Base-by-base conservation (phyloP, 768 basidiomycete species). In the Boletus pseudo-olivaceus region DNA sequence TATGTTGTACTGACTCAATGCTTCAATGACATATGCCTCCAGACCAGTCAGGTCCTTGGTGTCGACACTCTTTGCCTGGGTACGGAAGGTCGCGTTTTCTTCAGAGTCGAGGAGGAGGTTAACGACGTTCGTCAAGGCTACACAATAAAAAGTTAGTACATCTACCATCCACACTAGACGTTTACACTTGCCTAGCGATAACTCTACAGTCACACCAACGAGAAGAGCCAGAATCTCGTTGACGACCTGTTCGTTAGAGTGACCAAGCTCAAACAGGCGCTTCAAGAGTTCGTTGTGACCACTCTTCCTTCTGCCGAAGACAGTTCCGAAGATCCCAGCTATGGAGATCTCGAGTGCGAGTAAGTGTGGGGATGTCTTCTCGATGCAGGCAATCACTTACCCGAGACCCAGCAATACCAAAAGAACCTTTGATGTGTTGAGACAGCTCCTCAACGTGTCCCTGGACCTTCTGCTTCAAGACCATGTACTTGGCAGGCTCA, bases 211-310 rank as follows among this genome's bases (percentile, higher is more conserved):
- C 11, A 81, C 73, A 32, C 80, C 79, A 52, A 91, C 80, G 73
- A 91, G 75, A 29, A 92, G 70, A 19, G 88, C 88, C 38, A 93
- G 68, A 15, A 90, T 74, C 32, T 81, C 82, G 66, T 89, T 90
- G 7, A 85, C 79, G 7, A 88, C 71, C 49, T 83, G 76, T 53
- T 90, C 85, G 0, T 75, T 72, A 5, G 83, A 78, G 41, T 78
- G 77, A 2, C 82, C 82, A 23, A 83, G 68, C 20, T 76, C 81
- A 29, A 78, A 75, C 34, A 92, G 73, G 12, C 80, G 78, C 61
- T 82, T 79, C 59, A 83, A 71, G 44, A 89, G 66, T 48, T 79
- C 79, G 45, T 78, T 73, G 47, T 80, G 77, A 30, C 51, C 58
- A 35, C 26, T 61, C 60, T 67, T 75, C 63, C 79, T 63, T 56